Percentiles rank a stretch among this genome's conserved stretches.
Evolutionary conservation across 2,329 filamentous ascomycete genomes (phyloP).

Genomic region (Ophiocordyceps polyrhachis-furcata): DNA sequence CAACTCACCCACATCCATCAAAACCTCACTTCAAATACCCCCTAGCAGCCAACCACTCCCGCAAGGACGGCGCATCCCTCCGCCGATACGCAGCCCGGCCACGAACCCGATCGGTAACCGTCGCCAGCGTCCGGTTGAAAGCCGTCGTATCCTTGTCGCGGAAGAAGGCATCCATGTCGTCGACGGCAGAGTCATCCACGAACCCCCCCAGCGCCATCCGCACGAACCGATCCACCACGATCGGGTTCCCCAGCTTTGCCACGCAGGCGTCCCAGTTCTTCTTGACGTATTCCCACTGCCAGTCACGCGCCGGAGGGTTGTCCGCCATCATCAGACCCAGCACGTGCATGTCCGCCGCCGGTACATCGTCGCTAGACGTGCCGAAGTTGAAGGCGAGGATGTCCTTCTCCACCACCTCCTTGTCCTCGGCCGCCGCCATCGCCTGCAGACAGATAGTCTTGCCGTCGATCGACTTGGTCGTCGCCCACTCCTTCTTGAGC

Average conservation of each 20-base stretch:
- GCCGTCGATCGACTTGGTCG: conserved; percentile 71
- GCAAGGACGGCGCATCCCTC: conserved; percentile 52
- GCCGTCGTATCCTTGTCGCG: conserved; percentile 65
- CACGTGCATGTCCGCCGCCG: conserved; percentile 73
- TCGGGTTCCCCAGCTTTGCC: conserved; percentile 59
- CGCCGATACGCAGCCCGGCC: conserved; percentile 67
- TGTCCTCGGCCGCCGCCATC: conserved; percentile 55
- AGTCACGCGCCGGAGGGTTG: conserved; percentile 53
- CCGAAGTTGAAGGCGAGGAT: conserved; percentile 66
- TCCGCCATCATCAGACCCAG: conserved; percentile 53
- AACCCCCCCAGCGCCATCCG: conserved; percentile 64
- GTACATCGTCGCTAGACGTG: conserved; percentile 43
- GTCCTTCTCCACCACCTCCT: conserved; percentile 44
- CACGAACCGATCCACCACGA: conserved; percentile 79
- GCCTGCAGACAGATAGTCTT: conserved; percentile 69
- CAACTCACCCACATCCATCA: too few relatives aligned
- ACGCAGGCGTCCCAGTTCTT: conserved; percentile 61
- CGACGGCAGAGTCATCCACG: conserved; percentile 45
- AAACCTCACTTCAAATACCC: conserved; percentile 15
- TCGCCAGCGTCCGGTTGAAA: conserved; percentile 71
- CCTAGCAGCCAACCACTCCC: conserved; percentile 56
- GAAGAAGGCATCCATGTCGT: conserved; percentile 76
- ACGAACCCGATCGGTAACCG: conserved; percentile 70
- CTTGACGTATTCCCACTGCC: conserved; percentile 76
- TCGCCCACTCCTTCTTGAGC: conserved; percentile 71